Evolutionary conservation across 495 filamentous ascomycete species (phyloP).

Genomic region (Penicillium flavigenum): DNA sequence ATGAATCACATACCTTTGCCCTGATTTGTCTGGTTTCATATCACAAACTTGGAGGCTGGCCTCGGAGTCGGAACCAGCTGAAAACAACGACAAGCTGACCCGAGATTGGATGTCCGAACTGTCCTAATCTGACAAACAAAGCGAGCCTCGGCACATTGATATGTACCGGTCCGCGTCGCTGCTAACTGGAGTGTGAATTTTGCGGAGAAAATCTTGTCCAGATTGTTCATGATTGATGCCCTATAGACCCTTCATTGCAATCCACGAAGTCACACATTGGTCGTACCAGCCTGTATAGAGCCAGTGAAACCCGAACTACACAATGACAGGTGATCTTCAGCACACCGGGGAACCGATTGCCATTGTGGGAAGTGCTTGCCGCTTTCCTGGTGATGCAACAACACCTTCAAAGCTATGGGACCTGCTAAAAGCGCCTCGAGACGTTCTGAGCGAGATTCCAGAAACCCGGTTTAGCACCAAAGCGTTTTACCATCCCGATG

Average conservation of each 20-base stretch:
- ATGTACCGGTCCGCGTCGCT: conserved; percentile 14
- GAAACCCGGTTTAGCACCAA: conserved; percentile 40
- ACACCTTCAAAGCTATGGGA: conserved; percentile 40
- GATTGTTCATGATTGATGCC: conserved; percentile 10
- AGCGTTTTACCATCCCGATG: conserved; percentile 39
- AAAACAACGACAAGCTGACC: conserved; percentile 5
- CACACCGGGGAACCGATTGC: conserved; percentile 39
- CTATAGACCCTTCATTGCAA: conserved; percentile 10
- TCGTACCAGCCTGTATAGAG: conserved; percentile 5
- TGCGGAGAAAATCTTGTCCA: conserved; percentile 9
- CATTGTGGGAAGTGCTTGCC: conserved; percentile 49
- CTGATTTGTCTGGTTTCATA: conserved; percentile 18
- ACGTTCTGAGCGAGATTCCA: conserved; percentile 40
- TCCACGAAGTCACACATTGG: conserved; percentile 7
- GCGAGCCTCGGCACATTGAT: conserved; percentile 17
- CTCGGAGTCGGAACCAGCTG: conserved; percentile 18
- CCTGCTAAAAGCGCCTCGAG: conserved; percentile 32
- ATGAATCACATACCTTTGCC: not conserved
- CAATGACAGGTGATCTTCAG: conserved; percentile 14
- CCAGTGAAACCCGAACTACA: conserved; percentile 7
- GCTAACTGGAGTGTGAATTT: conserved; percentile 2
- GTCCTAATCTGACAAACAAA: not conserved
- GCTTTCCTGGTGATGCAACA: conserved; percentile 52
- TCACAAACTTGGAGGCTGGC: not conserved
- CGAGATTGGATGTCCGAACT: conserved; percentile 8